These are phyloP conservation scores for Conringia planisiliqua DNA, from an alignment of 345 rosid genomes.

Conservation along the genomic window DNA sequence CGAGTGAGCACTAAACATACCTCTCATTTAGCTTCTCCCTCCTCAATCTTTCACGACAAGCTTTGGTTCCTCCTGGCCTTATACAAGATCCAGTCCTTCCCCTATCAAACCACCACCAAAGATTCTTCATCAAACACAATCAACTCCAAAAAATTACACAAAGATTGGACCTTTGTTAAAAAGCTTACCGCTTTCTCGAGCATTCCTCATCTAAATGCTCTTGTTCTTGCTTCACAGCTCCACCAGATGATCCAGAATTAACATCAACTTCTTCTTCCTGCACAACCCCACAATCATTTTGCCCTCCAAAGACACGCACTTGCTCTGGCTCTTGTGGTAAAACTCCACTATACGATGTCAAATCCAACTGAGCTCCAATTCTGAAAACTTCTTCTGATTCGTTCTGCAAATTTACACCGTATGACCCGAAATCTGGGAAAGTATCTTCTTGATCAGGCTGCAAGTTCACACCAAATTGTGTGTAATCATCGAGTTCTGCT, in stretches of 20 bases:
- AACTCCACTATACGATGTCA: conserved; percentile 9
- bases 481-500: conserved; percentile 31
- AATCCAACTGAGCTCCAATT: conserved; percentile 20
- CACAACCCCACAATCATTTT: conserved; percentile 12
- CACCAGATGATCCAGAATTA: conserved; percentile 38
- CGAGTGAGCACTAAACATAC: conserved; percentile 25
- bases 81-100: conserved; percentile 25
- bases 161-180: neutral
- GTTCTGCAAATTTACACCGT: conserved; percentile 17
- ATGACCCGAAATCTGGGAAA: conserved; percentile 26
- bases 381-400: conserved; percentile 4
- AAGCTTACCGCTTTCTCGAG: conserved; percentile 48
- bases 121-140: neutral
- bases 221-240: conserved; percentile 29
- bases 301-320: neutral
- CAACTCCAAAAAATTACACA: neutral
- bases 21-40: conserved; percentile 83
- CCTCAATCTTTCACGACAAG: conserved; percentile 86
- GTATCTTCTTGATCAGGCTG: conserved; percentile 10
- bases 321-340: conserved; percentile 3
- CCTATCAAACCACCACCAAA: neutral
- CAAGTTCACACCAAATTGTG: conserved; percentile 25
- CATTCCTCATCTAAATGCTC: conserved; percentile 35
- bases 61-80: conserved; percentile 46
- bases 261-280: conserved; percentile 28